Evolutionary conservation across 2,329 filamentous ascomycete genomes (phyloP), one percentile per base, ranked within the genome.

Genomic region (Scorias spongiosa): DNA sequence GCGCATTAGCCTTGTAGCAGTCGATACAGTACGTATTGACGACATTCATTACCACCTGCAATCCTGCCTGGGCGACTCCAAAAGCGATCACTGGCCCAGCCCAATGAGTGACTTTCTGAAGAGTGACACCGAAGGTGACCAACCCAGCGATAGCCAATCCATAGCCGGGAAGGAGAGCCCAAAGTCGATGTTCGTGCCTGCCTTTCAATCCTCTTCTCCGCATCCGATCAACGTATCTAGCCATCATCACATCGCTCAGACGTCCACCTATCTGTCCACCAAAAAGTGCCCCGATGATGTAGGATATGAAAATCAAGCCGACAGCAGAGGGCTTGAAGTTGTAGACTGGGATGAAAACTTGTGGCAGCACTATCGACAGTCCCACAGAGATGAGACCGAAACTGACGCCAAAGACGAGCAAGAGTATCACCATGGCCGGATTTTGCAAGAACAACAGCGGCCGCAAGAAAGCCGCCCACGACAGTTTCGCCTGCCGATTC

Each of bases 11-110:
- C 41, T 60, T 60, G 48, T 64, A 65, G 46, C 62, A 59, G 50
- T 65, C 58, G 6, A 54, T 62, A 10, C 49, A 54, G 43, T 64
- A 64, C 6, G 60, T 54, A 44, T 61, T 64, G 6, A 56, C 54
- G 5, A 58, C 56, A 2, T 61, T 64, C 4, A 56, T 59, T 7
- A 59, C 54, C 38, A 63, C 57, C 46, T 65, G 61, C 28, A 63
- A 46, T 11, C 62, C 61, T 40, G 59, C 53, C 40, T 53, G 55
- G 5, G 58, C 57, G 34, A 63, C 60, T 0, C 54, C 58, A 48
- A 65, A 64, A 5, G 61, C 63, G 34, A 65, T 52, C 1, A 58
- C 58, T 5, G 57, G 53, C 1, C 59, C 60, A n/a, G 54, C 49
- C 57, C 59, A 63, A 29, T 56, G 51, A 9, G 56, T 56, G 14